These are phyloP conservation scores for Batkoa obscura DNA, from an alignment of 371 early-diverging fungal genomes.

Conservation along the genomic window DNA sequence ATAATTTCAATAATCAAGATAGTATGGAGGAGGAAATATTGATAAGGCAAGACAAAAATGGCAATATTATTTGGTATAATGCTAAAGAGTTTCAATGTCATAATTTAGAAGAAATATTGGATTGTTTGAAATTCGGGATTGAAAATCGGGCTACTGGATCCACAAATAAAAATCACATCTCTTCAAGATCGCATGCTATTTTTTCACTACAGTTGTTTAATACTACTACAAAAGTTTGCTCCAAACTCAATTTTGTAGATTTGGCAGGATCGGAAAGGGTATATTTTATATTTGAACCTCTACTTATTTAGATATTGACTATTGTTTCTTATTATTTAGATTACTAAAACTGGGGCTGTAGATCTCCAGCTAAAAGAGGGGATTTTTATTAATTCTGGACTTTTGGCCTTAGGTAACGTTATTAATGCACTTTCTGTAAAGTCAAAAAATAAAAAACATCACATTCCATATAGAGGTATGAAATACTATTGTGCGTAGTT, in stretches of 20 bases:
- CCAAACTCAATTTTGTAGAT: constrained; percentile 92
- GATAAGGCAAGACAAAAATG: constrained; percentile 86
- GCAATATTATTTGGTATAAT: constrained; percentile 76
- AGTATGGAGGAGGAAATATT: constrained; percentile 7
- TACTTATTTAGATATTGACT: too few species aligned
- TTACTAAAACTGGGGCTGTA: constrained; percentile 76
- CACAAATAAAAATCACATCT: constrained; percentile 93
- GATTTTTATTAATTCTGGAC: constrained; percentile 92
- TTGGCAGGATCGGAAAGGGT: constrained; percentile 86
- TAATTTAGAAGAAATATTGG: constrained; percentile 42
- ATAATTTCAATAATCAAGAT: too few species aligned
- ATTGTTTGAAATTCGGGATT: constrained; percentile 31
- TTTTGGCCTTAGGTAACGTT: constrained; percentile 94
- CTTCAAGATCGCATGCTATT: constrained; percentile 96
- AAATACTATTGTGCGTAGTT: too few species aligned
- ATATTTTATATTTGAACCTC: too few species aligned
- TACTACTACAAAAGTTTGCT: constrained; percentile 15
- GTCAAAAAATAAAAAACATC: constrained; percentile 42
- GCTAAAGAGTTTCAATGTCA: constrained; percentile 59
- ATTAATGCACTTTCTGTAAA: constrained; percentile 95
- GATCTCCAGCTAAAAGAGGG: constrained; percentile 95
- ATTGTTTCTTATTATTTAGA: too few species aligned
- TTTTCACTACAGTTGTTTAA: constrained; percentile 46
- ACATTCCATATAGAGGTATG: constrained; percentile 97
- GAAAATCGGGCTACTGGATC: constrained; percentile 78